phyloP scores from a whole-genome alignment of 768 basidiomycete genomes.

The Termitomyces titanicus region DNA sequence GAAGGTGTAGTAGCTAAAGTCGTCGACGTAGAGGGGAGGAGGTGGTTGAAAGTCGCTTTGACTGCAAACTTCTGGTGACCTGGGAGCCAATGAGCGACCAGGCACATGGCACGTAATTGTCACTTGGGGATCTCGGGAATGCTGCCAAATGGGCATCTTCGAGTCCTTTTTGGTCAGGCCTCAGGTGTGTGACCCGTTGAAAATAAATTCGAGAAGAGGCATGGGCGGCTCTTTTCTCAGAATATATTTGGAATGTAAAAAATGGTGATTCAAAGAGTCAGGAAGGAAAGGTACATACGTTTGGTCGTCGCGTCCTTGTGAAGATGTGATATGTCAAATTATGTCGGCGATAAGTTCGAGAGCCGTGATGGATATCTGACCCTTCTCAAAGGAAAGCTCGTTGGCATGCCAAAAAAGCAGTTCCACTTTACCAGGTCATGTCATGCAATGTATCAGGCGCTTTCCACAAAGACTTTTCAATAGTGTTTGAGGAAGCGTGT shows the following conservation, averaged over 20 bases:
- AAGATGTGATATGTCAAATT: too few species aligned
- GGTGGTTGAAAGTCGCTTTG: background rate
- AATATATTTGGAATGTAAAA: too few species aligned
- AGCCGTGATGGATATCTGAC: too few species aligned
- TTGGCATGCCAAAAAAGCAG: too few species aligned
- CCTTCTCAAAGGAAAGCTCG: too few species aligned
- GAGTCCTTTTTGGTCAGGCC: background rate
- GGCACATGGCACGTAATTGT: constrained; percentile 2
- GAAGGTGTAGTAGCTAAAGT: background rate
- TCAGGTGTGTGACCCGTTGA: background rate
- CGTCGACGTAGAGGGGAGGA: background rate
- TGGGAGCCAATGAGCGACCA: background rate
- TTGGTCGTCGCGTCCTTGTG: too few species aligned
- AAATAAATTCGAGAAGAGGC: background rate
- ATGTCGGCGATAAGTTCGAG: too few species aligned
- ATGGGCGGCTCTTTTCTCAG: background rate
- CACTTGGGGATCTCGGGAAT: background rate
- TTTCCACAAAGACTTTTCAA: too few species aligned
- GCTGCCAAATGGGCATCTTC: background rate
- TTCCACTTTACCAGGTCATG: too few species aligned
- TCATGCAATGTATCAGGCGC: too few species aligned
- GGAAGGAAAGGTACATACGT: too few species aligned
- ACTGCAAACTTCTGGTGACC: background rate
- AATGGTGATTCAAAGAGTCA: too few species aligned
- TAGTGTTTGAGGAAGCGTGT: background rate